Percentiles rank a stretch among this genome's conserved stretches.
Conservation (phyloP, 2,329 filamentous ascomycete species). For the Westerdykella sp. region DNA sequence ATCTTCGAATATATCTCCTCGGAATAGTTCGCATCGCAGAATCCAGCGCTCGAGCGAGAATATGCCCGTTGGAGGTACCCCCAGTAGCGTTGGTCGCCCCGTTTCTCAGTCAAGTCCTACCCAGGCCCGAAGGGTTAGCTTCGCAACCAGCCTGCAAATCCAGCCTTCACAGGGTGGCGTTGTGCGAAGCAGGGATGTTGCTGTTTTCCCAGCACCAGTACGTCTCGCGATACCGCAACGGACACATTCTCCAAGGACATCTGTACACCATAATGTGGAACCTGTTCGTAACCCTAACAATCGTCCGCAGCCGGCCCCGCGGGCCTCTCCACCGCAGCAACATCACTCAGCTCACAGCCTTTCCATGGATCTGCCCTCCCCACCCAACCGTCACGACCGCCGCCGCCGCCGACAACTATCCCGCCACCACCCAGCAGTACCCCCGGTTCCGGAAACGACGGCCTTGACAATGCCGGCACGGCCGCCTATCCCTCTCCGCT, state of each 20-base stretch:
- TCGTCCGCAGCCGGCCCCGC: too few relatives aligned
- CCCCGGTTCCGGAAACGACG: not conserved
- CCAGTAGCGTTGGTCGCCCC: too few relatives aligned
- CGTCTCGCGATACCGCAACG: constrained; percentile 8
- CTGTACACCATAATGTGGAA: too few relatives aligned
- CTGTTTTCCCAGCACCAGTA: constrained; percentile 6
- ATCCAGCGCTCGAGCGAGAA: constrained; percentile 22
- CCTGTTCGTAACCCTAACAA: too few relatives aligned
- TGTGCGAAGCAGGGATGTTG: too few relatives aligned
- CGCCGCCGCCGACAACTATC: not conserved
- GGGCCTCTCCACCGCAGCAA: not conserved
- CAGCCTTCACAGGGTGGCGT: too few relatives aligned
- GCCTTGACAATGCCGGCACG: not conserved
- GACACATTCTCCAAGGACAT: not conserved
- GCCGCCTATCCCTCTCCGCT: constrained; percentile 3
- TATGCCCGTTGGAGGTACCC: constrained; percentile 4
- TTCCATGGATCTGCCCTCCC: not conserved
- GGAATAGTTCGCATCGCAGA: constrained; percentile 1
- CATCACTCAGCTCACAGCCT: constrained; percentile 9
- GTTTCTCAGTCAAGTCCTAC: not conserved
- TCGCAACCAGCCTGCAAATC: not conserved
- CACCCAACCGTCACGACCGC: not conserved
- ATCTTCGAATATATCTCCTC: too few relatives aligned
- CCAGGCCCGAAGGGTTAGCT: not conserved
- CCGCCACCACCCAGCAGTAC: not conserved